These are phyloP conservation scores for Karstenula rhodostoma DNA, from an alignment of 2,329 filamentous ascomycete species.

Conservation along the genomic window DNA sequence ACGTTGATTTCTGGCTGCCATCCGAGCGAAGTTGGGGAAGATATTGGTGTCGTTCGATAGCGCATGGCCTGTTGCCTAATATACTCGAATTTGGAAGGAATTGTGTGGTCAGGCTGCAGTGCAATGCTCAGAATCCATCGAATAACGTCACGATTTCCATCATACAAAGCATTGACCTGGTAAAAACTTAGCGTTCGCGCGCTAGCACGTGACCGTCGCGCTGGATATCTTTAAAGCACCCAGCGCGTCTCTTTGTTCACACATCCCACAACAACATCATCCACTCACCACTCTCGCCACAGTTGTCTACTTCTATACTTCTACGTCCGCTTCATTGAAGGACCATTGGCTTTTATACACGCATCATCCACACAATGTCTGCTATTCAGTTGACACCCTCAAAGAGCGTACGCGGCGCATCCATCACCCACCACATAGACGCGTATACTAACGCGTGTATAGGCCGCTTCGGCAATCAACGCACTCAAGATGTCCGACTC, in stretches of 20 bases:
- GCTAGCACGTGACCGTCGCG: slow-evolving; percentile 10
- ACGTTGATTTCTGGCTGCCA: slow-evolving; percentile 12
- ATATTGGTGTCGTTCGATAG: slow-evolving; percentile 30
- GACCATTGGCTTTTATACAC: slow-evolving; percentile 17
- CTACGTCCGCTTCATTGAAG: slow-evolving; percentile 23
- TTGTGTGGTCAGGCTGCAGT: slow-evolving; percentile 5
- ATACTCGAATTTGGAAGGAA: neutral
- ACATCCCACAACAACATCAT: slow-evolving; percentile 36
- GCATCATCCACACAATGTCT: slow-evolving; percentile 68
- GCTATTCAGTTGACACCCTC: slow-evolving; percentile 74
- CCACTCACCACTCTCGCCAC: slow-evolving; percentile 27
- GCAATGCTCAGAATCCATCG: slow-evolving; percentile 17
- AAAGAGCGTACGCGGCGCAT: slow-evolving; percentile 67
- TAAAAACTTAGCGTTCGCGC: neutral
- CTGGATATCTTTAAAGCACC: slow-evolving; percentile 28
- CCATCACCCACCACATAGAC: slow-evolving; percentile 37
- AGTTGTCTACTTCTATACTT: slow-evolving; percentile 23
- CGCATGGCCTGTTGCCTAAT: slow-evolving; percentile 4
- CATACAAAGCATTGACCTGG: too few relatives aligned
- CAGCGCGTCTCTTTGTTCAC: slow-evolving; percentile 27
- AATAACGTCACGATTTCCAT: slow-evolving; percentile 31
- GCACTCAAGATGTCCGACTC: slow-evolving; percentile 88
- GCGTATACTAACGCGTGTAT: slow-evolving; percentile 49
- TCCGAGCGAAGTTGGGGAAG: neutral
- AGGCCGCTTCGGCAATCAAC: slow-evolving; percentile 89